Base-by-base conservation (phyloP, 2,329 filamentous ascomycete species). In the Ophiostoma piceae region DNA sequence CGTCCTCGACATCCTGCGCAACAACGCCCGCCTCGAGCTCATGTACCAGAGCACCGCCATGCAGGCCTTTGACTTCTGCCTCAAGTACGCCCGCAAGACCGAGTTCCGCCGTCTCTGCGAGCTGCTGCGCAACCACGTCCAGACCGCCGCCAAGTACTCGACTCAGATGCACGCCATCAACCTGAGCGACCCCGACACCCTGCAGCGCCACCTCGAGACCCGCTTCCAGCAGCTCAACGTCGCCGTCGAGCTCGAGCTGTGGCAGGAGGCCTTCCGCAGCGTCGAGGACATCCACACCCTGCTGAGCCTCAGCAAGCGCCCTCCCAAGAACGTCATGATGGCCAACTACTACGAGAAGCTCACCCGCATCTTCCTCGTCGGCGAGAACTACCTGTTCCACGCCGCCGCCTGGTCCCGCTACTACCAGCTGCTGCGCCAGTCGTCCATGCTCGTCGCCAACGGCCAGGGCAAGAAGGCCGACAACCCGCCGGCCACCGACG, bases 291-390 rank as follows among this genome's bases (percentile, higher is more conserved):
- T 98, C 75, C 95, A 99, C 83, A 98, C 94, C 68, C 88, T 99
- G 69, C 88, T 99, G 75, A 98, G 90, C 83, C 87, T 98, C 75
- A 98, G 94, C 90, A 98, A 98, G 87, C 92, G 95, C 70, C 94
- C 94, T 54, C 90, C 95, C 69, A 98, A 98, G 90, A 97, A 97
- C 79, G 86, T 97, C 78, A 98, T 99, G 95, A 99, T 99, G 95
- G 95, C 95, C 82, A 99, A 98, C 84, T 99, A 99, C 86, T 99
- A 98, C 82, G 95, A 99, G 86, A 98, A 98, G 84, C 89, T 99
- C 71, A 97, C 95, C 57, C 89, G 94, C 74, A 99, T 99, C 80
- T 99, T 99, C 86, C 88, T 99, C 73, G 95, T 98, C 74, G 96
- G 94, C 80, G 95, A 98, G 83, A 99, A 99, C 85, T 98, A 98